A percentile compares a stretch with the other conserved stretches of the same genome.
Evolutionary conservation across 1,139 yeast species (phyloP).

Genomic region (Spencermartinsiella ligniputridi): DNA sequence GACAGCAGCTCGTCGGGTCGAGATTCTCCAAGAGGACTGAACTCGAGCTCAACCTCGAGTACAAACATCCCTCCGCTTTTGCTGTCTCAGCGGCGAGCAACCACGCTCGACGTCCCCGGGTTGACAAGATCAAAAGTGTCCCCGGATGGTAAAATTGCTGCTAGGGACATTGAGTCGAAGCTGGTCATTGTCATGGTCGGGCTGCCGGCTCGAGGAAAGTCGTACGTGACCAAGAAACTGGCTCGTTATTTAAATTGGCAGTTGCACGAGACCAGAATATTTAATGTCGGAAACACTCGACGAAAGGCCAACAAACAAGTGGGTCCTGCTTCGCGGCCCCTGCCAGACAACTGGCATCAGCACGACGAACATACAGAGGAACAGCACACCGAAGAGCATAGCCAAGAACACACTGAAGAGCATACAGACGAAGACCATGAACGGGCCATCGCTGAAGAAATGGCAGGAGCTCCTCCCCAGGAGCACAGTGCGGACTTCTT

Average conservation of each 20-base stretch:
- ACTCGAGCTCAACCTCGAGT: conserved; percentile 8
- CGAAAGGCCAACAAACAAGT: conserved; percentile 58
- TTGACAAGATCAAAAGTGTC: conserved; percentile 77
- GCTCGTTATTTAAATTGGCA: conserved; percentile 88
- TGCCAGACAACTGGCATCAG: conserved; percentile 47
- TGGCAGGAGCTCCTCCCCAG: conserved; percentile 5
- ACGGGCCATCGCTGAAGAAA: conserved; percentile 2
- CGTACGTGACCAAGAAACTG: conserved; percentile 85
- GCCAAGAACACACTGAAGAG: too few species aligned
- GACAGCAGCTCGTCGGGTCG: conserved; percentile 7
- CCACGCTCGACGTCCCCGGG: conserved; percentile 90
- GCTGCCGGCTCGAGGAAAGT: conserved; percentile 70
- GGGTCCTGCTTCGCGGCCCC: conserved; percentile 70
- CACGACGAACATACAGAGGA: neutral
- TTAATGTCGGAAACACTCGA: conserved; percentile 92
- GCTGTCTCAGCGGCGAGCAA: conserved; percentile 44
- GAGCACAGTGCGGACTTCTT: conserved; percentile 72
- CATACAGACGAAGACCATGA: conserved; percentile 3
- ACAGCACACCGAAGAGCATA: neutral
- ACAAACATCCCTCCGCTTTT: conserved; percentile 22
- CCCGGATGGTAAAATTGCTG: conserved; percentile 78
- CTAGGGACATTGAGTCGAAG: conserved; percentile 70
- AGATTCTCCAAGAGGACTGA: conserved; percentile 15
- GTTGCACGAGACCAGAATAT: conserved; percentile 83
- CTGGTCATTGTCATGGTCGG: conserved; percentile 94